phyloP scores from a whole-genome alignment of 176 grass and related monocot genomes.

The Carex myosuroides region DNA sequence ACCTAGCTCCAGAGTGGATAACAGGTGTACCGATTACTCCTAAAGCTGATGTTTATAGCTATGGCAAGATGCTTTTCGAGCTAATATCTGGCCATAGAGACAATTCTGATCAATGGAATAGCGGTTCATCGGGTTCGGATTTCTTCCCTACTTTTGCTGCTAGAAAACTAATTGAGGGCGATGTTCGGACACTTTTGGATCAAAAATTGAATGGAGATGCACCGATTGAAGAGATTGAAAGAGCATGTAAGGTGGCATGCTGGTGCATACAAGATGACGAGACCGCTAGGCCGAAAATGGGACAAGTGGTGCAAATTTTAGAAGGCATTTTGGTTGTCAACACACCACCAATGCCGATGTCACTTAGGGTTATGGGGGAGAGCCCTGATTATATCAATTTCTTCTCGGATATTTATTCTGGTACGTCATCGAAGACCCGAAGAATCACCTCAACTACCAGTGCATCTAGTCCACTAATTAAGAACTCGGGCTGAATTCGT shows the following conservation, averaged over 20 bases:
- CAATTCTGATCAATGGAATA: constrained; percentile 39
- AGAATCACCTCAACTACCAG: constrained; percentile 24
- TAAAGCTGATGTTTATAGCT: constrained; percentile 85
- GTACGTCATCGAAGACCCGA: constrained; percentile 23
- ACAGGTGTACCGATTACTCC: constrained; percentile 54
- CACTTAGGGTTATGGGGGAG: constrained; percentile 49
- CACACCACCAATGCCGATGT: constrained; percentile 58
- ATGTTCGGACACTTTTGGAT: constrained; percentile 46
- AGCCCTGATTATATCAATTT: constrained; percentile 58
- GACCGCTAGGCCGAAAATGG: constrained; percentile 51
- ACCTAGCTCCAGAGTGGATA: constrained; percentile 93
- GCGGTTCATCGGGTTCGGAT: neutral
- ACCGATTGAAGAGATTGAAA: constrained; percentile 47
- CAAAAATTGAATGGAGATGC: constrained; percentile 43
- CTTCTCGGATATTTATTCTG: constrained; percentile 57
- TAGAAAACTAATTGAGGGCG: constrained; percentile 51
- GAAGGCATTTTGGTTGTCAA: constrained; percentile 68
- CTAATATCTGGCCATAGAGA: constrained; percentile 63
- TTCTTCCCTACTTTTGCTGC: constrained; percentile 61
- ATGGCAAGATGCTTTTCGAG: constrained; percentile 83
- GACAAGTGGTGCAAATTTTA: constrained; percentile 68
- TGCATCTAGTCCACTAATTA: neutral
- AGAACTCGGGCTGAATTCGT: neutral
- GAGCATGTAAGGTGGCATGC: constrained; percentile 68
- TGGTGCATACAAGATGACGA: constrained; percentile 97